Evolutionary conservation across 352 stramenopile species (phyloP), one percentile per base, ranked within the genome.

Genomic region (Globisporangium iwayamae): DNA sequence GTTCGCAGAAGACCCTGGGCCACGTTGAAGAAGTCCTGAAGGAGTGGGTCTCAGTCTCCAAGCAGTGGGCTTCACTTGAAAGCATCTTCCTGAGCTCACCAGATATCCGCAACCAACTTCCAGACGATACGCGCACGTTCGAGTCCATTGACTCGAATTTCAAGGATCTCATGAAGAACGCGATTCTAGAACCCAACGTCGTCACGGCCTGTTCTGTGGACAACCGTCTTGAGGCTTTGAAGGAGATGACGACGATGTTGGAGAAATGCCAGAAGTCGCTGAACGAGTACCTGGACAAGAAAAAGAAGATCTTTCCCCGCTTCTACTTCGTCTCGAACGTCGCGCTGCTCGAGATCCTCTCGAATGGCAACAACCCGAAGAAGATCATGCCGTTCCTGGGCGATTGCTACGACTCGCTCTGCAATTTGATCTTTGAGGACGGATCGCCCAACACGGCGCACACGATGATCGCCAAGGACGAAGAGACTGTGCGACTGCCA

Each of bases 341-440:
- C 18, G 85, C 87, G 45, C 69, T 96, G 52, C 69, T 96, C 14
- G 87, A 96, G 66, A 96, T 96, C 53, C 62, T 96, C 2, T 93
- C 81, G 8, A 96, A 96, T n/a, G 87, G 87, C 47, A 96, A 96
- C 67, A 98, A 98, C 65, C 96, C 97, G 2, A 96, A 96, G 66
- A 98, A 98, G 74, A 98, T 99, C 75, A 97, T 99, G 89, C 92
- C 92, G 16, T 99, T 98, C 69, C 77, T 99, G 8, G 91, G 93
- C 14, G 96, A 99, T 74, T 99, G 97, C 79, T 99, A 99, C 65
- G 97, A 99, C 73, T 97, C 96, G 14, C 74, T 99, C 4, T 96
- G 81, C 30, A 77, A 96, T 56, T 66, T 94, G 13, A 69, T 87
- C 28, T 96, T 94, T 30, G 83, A 94, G 30, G 85, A 94, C 22